These are phyloP conservation scores for Blastobotrys peoriensis DNA, from an alignment of 805 yeast genomes.

Conservation along the genomic window DNA sequence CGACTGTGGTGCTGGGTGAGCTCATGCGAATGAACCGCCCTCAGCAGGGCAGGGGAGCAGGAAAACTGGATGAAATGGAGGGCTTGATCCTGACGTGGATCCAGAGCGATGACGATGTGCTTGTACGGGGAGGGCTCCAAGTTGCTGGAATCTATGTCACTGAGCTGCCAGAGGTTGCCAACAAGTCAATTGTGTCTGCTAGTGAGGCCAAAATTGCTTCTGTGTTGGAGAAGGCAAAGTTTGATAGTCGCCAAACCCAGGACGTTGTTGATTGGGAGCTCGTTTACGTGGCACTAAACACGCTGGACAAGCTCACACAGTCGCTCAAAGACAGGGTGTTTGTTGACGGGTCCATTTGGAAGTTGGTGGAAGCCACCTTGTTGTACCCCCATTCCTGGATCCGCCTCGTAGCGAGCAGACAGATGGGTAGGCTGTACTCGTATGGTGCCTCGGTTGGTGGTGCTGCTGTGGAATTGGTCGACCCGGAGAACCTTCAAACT, in stretches of 20 bases:
- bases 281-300: constrained; percentile 58
- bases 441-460: constrained; percentile 21
- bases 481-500: constrained; percentile 51
- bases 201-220: constrained; percentile 34
- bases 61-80: constrained; percentile 30
- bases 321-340: no score
- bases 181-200: constrained; percentile 36
- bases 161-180: constrained; percentile 42
- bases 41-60: constrained; percentile 13
- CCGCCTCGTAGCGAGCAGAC: constrained; percentile 57
- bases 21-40: constrained; percentile 45
- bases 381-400: constrained; percentile 93
- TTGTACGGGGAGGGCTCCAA: constrained; percentile 68
- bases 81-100: constrained; percentile 57
- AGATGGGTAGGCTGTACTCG: constrained; percentile 50
- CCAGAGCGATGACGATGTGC: constrained; percentile 44
- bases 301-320: constrained; percentile 37
- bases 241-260: constrained; percentile 27
- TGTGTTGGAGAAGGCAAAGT: constrained; percentile 32
- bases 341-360: constrained; percentile 47
- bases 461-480: constrained; percentile 27
- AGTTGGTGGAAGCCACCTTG: constrained; percentile 44
- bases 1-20: constrained; percentile 51
- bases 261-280: constrained; percentile 65
- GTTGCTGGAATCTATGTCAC: constrained; percentile 57